Conservation (phyloP, 1,284 basidiomycete species). For the Trametes sp. region DNA sequence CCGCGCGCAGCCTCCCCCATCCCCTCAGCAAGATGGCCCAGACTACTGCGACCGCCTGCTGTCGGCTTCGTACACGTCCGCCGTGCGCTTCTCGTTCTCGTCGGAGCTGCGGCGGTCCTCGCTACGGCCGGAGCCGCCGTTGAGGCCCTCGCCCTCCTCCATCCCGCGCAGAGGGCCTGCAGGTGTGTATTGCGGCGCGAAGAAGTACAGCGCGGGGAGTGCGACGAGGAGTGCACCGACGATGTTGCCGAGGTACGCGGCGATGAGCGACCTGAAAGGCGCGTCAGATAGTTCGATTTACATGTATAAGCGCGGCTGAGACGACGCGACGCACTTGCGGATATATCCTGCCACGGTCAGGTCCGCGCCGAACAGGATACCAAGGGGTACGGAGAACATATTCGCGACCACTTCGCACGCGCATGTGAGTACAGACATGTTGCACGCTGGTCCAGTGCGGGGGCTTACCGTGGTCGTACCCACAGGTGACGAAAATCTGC, state of each 20-base stretch:
- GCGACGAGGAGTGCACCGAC: constrained; percentile 72
- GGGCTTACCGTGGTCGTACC: constrained; percentile 74
- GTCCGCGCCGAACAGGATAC: constrained; percentile 76
- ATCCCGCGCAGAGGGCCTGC: constrained; percentile 44
- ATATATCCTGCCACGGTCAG: constrained; percentile 69
- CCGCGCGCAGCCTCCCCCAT: too few relatives aligned
- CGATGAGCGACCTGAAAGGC: constrained; percentile 64
- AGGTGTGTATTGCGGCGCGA: constrained; percentile 56
- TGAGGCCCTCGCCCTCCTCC: constrained; percentile 46
- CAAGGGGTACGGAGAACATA: constrained; percentile 77
- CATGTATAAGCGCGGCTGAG: background rate
- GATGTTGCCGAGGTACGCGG: constrained; percentile 73
- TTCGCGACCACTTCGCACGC: constrained; percentile 63
- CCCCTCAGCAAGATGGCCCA: background rate
- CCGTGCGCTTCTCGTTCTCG: constrained; percentile 14
- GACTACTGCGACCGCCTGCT: constrained; percentile 20
- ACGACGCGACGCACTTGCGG: constrained; percentile 58
- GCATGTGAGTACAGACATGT: background rate
- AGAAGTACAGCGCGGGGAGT: constrained; percentile 68
- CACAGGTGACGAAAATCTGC: constrained; percentile 75
- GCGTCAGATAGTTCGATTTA: background rate
- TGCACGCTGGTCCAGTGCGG: background rate
- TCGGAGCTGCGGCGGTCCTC: constrained; percentile 10
- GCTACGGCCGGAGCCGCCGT: background rate
- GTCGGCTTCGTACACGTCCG: constrained; percentile 23